Conservation (phyloP, 495 filamentous ascomycete species). For the Hamigera avellanea region DNA sequence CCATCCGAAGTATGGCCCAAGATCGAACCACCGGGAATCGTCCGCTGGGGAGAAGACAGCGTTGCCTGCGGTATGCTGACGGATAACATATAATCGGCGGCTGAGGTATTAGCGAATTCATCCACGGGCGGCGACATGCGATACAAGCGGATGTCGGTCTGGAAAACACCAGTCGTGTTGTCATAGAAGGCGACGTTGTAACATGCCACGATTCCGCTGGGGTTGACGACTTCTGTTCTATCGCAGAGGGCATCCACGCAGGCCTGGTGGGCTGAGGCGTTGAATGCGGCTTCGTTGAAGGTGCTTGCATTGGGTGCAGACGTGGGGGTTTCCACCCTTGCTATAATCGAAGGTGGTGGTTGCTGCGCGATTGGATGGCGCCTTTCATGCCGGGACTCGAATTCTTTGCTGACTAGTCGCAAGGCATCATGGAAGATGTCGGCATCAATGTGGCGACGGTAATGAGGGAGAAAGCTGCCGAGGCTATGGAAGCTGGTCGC, state of each 20-base stretch:
- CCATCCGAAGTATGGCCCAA: no score
- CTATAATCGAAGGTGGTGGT: no score
- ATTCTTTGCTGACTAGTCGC: no score
- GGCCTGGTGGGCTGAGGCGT: conserved; percentile 36
- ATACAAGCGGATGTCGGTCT: conserved; percentile 60
- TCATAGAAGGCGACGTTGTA: conserved; percentile 60
- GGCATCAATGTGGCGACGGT: no score
- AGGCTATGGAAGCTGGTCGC: no score
- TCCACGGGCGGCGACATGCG: conserved; percentile 44
- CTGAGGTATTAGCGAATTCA: conserved; percentile 43
- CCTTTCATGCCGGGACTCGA: no score
- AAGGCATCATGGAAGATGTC: no score
- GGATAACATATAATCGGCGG: conserved; percentile 42
- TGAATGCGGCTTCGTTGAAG: conserved; percentile 7
- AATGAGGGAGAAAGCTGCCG: no score
- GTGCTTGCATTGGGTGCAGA: conserved; percentile 1
- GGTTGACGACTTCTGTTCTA: conserved; percentile 42
- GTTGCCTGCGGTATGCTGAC: conserved; percentile 49
- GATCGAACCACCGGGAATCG: neutral
- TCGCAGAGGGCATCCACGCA: conserved; percentile 35
- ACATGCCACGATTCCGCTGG: conserved; percentile 64
- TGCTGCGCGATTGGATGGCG: no score
- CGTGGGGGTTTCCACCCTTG: neutral
- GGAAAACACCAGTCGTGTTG: conserved; percentile 51
- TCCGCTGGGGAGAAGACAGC: conserved; percentile 16